phyloP scores from a whole-genome alignment of 176 grass and related monocot species.

The Guadua angustifolia region DNA sequence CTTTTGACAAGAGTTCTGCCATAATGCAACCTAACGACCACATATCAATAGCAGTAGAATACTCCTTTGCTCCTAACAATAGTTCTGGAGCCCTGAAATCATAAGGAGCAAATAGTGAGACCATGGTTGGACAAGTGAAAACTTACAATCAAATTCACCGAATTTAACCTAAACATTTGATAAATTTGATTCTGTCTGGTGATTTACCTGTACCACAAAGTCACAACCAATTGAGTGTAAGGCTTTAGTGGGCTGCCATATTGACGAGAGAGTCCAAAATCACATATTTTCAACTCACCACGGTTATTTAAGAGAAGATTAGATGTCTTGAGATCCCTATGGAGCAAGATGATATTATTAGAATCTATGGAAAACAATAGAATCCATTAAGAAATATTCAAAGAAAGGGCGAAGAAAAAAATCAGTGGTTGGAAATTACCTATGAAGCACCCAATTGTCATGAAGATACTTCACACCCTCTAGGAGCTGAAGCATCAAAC shows the following conservation, averaged over 20 bases:
- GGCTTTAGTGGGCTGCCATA: constrained; percentile 90
- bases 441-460: constrained; percentile 96
- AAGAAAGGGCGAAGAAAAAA: constrained; percentile 11
- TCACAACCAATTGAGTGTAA: constrained; percentile 94
- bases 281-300: constrained; percentile 96
- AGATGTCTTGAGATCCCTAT: constrained; percentile 90
- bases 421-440: constrained; percentile 52
- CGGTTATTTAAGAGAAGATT: constrained; percentile 92
- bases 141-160: background rate
- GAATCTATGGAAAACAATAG: constrained; percentile 13
- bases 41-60: constrained; percentile 97
- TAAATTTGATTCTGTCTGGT: too few species aligned
- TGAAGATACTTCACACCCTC: constrained; percentile 93
- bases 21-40: constrained; percentile 98
- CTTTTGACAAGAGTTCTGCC: constrained; percentile 84
- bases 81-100: constrained; percentile 77
- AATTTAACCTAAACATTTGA: background rate
- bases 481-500: constrained; percentile 93
- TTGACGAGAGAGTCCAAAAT: constrained; percentile 92
- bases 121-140: constrained; percentile 7
- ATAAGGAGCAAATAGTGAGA: constrained; percentile 22
- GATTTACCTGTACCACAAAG: constrained; percentile 49
- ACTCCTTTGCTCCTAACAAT: constrained; percentile 64
- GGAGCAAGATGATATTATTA: constrained; percentile 37
- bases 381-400: constrained; percentile 8